Conservation (phyloP, 78 protist species). For the Dictyostelium capitatum region DNA sequence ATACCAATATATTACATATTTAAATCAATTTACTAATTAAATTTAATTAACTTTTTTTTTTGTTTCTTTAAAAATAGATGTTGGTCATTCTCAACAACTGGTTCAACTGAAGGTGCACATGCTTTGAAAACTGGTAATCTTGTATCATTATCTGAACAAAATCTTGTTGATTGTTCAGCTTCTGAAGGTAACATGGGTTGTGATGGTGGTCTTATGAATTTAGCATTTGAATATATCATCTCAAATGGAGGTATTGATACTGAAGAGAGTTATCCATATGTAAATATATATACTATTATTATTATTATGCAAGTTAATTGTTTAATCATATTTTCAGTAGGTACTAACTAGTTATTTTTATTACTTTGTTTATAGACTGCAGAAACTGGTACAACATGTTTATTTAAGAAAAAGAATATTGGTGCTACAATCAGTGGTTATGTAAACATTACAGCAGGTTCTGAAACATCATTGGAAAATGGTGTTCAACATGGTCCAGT, state of each 20-base stretch:
- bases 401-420: background rate
- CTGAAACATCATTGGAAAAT: conserved; percentile 5
- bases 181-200: conserved; percentile 85
- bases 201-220: conserved; percentile 85
- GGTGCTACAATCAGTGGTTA: conserved; percentile 55
- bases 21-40: background rate
- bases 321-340: too few species aligned
- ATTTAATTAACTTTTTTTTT: background rate
- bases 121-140: conserved; percentile 42
- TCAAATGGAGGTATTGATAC: conserved; percentile 85
- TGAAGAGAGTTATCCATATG: conserved; percentile 93
- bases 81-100: conserved; percentile 51
- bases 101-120: conserved; percentile 59
- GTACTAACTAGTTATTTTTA: too few species aligned
- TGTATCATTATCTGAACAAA: conserved; percentile 86
- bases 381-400: background rate
- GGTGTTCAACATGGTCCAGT: conserved; percentile 82
- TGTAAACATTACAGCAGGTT: conserved; percentile 63
- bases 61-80: background rate
- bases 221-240: conserved; percentile 44
- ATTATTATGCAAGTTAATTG: too few species aligned
- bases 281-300: too few species aligned
- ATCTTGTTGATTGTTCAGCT: conserved; percentile 84
- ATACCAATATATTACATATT: too few species aligned
- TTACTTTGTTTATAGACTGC: background rate